Conservation (phyloP, 805 yeast species). For the Dipodascus geniculatus region DNA sequence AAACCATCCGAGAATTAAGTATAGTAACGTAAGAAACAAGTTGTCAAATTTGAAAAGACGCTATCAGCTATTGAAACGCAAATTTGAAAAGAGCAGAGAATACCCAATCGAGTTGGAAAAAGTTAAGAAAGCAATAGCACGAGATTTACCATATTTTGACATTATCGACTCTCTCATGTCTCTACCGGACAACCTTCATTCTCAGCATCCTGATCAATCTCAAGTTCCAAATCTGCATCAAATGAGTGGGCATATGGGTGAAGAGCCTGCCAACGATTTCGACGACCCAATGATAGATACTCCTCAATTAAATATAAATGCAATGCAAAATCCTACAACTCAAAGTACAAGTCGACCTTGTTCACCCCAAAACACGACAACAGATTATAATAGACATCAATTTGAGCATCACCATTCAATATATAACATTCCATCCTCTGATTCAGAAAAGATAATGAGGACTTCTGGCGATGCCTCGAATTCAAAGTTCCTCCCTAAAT, state of each 20-base stretch:
- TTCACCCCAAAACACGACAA: not conserved
- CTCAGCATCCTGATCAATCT: not conserved
- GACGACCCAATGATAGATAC: not conserved
- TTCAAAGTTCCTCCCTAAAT: not conserved
- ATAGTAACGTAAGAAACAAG: not conserved
- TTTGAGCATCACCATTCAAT: not conserved
- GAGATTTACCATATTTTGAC: constrained; percentile 1
- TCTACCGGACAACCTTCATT: not conserved
- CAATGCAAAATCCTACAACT: not conserved
- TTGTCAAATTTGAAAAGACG: not conserved
- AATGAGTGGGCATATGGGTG: not conserved
- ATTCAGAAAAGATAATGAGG: not conserved
- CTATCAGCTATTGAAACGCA: not conserved
- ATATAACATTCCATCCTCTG: not conserved
- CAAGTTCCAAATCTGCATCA: not conserved
- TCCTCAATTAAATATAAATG: not conserved
- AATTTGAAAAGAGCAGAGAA: not conserved
- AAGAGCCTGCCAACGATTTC: not conserved
- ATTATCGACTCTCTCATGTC: not conserved
- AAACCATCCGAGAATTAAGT: not conserved
- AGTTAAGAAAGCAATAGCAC: not conserved
- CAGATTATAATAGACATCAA: not conserved
- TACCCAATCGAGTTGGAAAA: not conserved
- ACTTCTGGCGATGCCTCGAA: not conserved
- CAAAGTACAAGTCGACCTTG: not conserved